These are phyloP conservation scores for Cladophialophora immunda DNA, from an alignment of 2,329 filamentous ascomycete species.

Conservation along the genomic window DNA sequence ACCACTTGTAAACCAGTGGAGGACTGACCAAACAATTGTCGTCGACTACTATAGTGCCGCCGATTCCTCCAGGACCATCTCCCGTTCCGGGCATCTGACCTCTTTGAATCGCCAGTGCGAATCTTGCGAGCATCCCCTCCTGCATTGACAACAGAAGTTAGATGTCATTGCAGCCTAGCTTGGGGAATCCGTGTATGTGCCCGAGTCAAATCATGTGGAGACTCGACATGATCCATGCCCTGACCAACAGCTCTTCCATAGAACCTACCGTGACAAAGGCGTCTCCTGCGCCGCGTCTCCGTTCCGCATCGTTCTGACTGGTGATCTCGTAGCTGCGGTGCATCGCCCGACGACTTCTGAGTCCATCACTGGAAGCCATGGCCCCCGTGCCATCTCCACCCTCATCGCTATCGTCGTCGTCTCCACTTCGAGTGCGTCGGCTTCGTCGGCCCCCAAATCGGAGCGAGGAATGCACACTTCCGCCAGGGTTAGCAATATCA, in stretches of 20 bases:
- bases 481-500: constrained; percentile 63
- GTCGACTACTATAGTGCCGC: constrained; percentile 50
- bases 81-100: constrained; percentile 47
- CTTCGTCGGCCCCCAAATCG: constrained; percentile 41
- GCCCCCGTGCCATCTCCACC: constrained; percentile 12
- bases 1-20: neutral
- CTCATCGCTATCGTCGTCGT: constrained; percentile 31
- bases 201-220: constrained; percentile 34
- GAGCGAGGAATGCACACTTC: constrained; percentile 48
- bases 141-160: constrained; percentile 40
- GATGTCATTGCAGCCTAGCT: constrained; percentile 32
- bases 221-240: constrained; percentile 38
- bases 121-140: constrained; percentile 58
- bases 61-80: constrained; percentile 44
- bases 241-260: constrained; percentile 40
- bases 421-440: constrained; percentile 24
- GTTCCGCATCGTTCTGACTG: constrained; percentile 68
- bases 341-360: constrained; percentile 66
- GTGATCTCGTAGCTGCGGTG: constrained; percentile 69
- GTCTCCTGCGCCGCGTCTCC: constrained; percentile 66
- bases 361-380: constrained; percentile 53
- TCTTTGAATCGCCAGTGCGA: constrained; percentile 53
- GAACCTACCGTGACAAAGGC: constrained; percentile 63
- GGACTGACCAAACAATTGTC: constrained; percentile 54
- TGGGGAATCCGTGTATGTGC: constrained; percentile 1